Evolutionary conservation across 1,139 yeast genomes (phyloP).

Genomic region (Pichia sp.): DNA sequence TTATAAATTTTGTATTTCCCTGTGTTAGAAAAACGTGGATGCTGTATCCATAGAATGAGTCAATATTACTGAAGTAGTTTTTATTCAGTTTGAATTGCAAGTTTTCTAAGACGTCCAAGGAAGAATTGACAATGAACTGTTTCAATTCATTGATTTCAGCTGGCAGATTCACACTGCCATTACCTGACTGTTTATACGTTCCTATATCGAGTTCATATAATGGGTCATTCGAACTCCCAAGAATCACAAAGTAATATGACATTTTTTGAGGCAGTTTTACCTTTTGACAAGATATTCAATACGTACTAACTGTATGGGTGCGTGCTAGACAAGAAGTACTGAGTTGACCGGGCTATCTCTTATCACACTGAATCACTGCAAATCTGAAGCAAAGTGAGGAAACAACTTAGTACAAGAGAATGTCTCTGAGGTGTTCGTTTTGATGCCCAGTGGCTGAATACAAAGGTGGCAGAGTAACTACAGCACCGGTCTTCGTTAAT

Average conservation of each 20-base stretch:
- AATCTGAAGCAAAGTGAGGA: too few relatives aligned
- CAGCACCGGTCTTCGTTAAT: too few relatives aligned
- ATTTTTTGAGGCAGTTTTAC: constrained; percentile 1
- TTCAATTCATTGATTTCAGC: constrained; percentile 67
- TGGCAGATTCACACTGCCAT: constrained; percentile 58
- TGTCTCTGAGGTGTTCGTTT: too few relatives aligned
- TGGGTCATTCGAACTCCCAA: constrained; percentile 84
- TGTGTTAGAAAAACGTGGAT: constrained; percentile 84
- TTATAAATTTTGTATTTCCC: constrained; percentile 74
- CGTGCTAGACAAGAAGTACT: too few relatives aligned
- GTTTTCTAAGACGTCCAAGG: constrained; percentile 85
- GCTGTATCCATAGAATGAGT: constrained; percentile 73
- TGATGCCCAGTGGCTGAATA: too few relatives aligned
- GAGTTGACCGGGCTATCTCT: too few relatives aligned
- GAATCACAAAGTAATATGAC: constrained; percentile 81
- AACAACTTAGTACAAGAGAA: too few relatives aligned
- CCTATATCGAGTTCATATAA: constrained; percentile 85
- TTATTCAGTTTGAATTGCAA: constrained; percentile 69
- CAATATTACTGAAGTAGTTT: constrained; percentile 68
- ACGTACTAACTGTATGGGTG: too few relatives aligned
- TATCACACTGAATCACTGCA: too few relatives aligned
- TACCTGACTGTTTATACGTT: constrained; percentile 57
- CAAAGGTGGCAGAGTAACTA: too few relatives aligned
- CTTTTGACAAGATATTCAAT: neutral
- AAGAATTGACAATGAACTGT: constrained; percentile 83